Percentiles rank a stretch among this genome's conserved stretches.
Conservation (phyloP, 164 flowering plant species). For the Pachysandra terminalis region DNA sequence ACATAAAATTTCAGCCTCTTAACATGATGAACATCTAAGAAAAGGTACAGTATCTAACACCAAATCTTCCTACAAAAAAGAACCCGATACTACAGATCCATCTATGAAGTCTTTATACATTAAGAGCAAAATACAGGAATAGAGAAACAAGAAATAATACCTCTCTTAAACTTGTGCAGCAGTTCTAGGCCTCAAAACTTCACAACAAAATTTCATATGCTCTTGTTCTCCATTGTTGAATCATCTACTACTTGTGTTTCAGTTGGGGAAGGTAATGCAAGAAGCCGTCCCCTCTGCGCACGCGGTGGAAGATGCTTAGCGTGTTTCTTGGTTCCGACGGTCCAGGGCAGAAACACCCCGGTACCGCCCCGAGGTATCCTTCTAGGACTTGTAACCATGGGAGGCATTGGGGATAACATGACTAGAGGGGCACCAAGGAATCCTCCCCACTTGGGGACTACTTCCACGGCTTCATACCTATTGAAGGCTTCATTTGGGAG, state of each 20-base stretch:
- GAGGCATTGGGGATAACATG: constrained; percentile 59
- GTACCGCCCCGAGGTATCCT: constrained; percentile 59
- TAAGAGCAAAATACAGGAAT: too few relatives aligned
- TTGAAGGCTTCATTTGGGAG: constrained; percentile 31
- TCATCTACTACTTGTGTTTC: constrained; percentile 33
- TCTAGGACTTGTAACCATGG: constrained; percentile 46
- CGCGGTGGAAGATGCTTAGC: constrained; percentile 82
- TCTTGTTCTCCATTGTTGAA: not conserved
- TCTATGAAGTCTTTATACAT: too few relatives aligned
- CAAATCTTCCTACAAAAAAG: too few relatives aligned
- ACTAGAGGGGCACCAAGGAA: constrained; percentile 56
- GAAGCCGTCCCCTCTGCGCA: constrained; percentile 61
- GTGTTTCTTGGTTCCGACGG: constrained; percentile 44
- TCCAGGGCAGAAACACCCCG: constrained; percentile 92
- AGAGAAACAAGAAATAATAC: too few relatives aligned
- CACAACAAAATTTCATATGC: too few relatives aligned
- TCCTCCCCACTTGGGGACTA: constrained; percentile 71
- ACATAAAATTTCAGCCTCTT: too few relatives aligned
- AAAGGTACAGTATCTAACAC: too few relatives aligned
- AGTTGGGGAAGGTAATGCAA: constrained; percentile 41
- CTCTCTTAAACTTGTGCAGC: too few relatives aligned
- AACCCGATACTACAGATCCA: too few relatives aligned
- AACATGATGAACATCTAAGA: too few relatives aligned
- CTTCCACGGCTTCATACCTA: constrained; percentile 35
- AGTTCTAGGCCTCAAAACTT: too few relatives aligned